Percentiles rank a stretch among this genome's conserved stretches.
phyloP scores from a whole-genome alignment of 306 rosid species.

The Pyrus bretschneideri region DNA sequence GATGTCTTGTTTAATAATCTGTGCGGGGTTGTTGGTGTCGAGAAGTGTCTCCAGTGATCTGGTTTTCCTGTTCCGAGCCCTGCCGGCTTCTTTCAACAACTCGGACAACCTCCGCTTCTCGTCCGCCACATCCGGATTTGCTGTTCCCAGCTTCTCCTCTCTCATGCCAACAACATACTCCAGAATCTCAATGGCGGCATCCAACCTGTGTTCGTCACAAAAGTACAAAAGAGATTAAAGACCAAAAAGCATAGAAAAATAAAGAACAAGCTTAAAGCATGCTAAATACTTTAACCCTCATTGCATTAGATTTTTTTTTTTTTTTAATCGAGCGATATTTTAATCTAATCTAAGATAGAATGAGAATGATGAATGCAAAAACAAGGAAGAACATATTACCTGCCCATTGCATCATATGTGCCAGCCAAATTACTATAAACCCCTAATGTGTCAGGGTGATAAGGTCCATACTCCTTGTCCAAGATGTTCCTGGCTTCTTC shows the following conservation, averaged over 20 bases:
- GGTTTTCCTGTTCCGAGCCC: constrained; percentile 48
- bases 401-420: constrained; percentile 90
- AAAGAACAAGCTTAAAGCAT: background rate
- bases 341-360: too few species aligned
- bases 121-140: constrained; percentile 71
- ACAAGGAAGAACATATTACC: constrained; percentile 33
- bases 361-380: background rate
- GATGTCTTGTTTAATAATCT: constrained; percentile 23
- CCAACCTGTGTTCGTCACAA: constrained; percentile 35
- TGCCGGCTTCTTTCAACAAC: constrained; percentile 72
- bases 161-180: constrained; percentile 77
- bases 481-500: constrained; percentile 67
- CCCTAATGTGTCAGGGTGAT: constrained; percentile 71
- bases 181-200: constrained; percentile 74
- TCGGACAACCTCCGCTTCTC: constrained; percentile 75
- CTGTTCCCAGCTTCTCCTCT: constrained; percentile 85
- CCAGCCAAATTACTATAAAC: constrained; percentile 86
- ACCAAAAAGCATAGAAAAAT: background rate
- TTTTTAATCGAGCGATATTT: too few species aligned
- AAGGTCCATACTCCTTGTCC: constrained; percentile 77
- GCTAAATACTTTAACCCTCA: background rate
- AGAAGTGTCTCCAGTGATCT: constrained; percentile 70
- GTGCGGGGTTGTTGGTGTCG: constrained; percentile 31
- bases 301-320: background rate
- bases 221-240: constrained; percentile 8